Evolutionary conservation across 116 monocot species (phyloP), one percentile per base, ranked within the genome.

Genomic region (Trichopus zeylanicus): DNA sequence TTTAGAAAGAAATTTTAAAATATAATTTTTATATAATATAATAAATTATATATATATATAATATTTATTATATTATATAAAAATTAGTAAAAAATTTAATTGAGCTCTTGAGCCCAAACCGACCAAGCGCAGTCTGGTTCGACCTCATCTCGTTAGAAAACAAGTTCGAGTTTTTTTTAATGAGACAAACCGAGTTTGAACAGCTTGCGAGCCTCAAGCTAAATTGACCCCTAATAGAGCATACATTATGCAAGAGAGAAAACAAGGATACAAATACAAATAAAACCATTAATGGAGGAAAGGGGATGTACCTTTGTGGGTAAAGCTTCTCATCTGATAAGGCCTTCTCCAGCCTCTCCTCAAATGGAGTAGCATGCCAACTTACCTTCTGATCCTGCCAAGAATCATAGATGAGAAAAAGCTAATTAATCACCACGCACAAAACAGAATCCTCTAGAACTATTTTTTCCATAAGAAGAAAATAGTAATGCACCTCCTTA

Each of bases 341-440:
- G 42, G 72, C 83, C 42, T 79, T 88, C 64, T 79, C 71, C 25
- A 88, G 42, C 25, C 88, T 83, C 51, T 77, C 77, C 58, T 83
- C 88, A 46, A 88, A 88, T 1, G 88, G 79, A 7, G 83, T 88
- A 11, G 83, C 69, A 56, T 88, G 79, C 83, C 83, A 88, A 34
- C 62, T 80, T 6, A 88, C 81, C 51, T 71, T 77, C 57, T 86
- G 81, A 59, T 86, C 86, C 86, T 86, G 75, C 12, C 11, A 21
- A 37, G 32, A n/a, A n/a, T n/a, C n/a, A n/a, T n/a, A 61, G 22
- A 46, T 46, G 26, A 9, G 26, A 7, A 28, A 47, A 4, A n/a
- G n/a, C 0, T 33, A 26, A 4, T 34, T 8, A 16, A 54, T 28
- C 8, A 60, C 35, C 26, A 51, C 27, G 22, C 56, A 42, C 27